Evolutionary conservation across 805 yeast genomes (phyloP).

Genomic region (Cyberlindnera japonica): DNA sequence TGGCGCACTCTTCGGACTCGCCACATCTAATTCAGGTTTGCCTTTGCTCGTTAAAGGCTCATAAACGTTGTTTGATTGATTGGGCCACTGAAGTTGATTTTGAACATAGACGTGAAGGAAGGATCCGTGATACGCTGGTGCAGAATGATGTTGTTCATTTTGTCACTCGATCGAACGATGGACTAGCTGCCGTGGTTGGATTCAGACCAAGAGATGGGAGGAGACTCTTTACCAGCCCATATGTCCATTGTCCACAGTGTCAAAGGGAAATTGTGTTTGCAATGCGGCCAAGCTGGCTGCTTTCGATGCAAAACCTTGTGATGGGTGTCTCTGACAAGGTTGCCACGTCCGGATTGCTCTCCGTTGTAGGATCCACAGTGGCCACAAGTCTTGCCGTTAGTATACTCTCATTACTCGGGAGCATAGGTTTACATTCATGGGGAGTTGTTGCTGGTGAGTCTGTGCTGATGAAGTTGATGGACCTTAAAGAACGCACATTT

Average conservation of each 20-base stretch:
- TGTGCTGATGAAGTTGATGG: constrained; percentile 30
- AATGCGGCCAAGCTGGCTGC: constrained; percentile 11
- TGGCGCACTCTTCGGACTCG: constrained; percentile 4
- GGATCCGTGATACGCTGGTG: not conserved
- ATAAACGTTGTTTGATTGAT: constrained; percentile 10
- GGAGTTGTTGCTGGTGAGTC: constrained; percentile 30
- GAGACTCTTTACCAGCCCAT: constrained; percentile 2
- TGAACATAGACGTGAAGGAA: constrained; percentile 2
- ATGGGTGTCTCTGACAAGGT: not conserved
- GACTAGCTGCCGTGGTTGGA: constrained; percentile 4
- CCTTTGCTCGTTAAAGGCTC: constrained; percentile 9
- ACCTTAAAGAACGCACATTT: constrained; percentile 17
- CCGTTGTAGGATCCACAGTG: constrained; percentile 18
- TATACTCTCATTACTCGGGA: constrained; percentile 18
- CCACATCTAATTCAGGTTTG: constrained; percentile 9
- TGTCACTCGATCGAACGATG: not conserved
- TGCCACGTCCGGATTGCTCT: constrained; percentile 6
- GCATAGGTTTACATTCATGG: constrained; percentile 31
- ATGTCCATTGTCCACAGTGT: constrained; percentile 15
- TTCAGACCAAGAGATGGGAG: constrained; percentile 4
- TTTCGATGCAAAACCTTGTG: constrained; percentile 4
- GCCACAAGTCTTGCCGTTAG: constrained; percentile 25
- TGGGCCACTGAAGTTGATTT: constrained; percentile 11
- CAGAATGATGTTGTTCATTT: not conserved
- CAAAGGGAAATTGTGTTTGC: constrained; percentile 5